Percentiles rank a stretch among this genome's conserved stretches.
Evolutionary conservation across 352 stramenopile species (phyloP).

Genomic region (Phytophthora sansomeana): DNA sequence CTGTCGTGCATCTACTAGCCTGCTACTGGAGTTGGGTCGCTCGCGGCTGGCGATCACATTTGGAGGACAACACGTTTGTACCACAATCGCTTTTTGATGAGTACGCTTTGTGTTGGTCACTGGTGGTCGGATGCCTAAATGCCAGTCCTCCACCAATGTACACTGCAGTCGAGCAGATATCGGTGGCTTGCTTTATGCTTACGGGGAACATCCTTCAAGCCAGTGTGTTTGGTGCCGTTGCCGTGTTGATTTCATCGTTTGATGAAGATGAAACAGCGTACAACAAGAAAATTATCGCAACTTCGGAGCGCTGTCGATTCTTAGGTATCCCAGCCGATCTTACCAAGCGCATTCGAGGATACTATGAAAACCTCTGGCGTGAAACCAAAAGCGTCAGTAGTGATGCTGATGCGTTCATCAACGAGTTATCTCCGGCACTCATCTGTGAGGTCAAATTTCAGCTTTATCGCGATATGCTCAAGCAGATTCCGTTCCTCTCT

Average conservation of each 20-base stretch:
- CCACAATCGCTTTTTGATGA: conserved; percentile 35
- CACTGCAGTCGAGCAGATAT: conserved; percentile 56
- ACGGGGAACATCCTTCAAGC: conserved; percentile 74
- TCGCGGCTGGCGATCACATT: conserved; percentile 47
- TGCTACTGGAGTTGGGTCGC: conserved; percentile 77
- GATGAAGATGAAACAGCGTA: conserved; percentile 73
- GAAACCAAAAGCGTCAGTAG: conserved; percentile 71
- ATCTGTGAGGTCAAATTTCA: conserved; percentile 86
- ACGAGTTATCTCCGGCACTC: conserved; percentile 71
- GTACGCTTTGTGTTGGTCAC: conserved; percentile 62
- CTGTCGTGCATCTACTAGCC: conserved; percentile 59
- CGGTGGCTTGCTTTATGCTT: conserved; percentile 76
- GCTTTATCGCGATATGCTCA: conserved; percentile 81
- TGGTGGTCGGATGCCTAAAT: conserved; percentile 71
- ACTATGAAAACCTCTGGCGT: conserved; percentile 77
- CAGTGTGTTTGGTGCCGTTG: conserved; percentile 74
- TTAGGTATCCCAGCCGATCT: conserved; percentile 67
- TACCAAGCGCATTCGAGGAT: conserved; percentile 60
- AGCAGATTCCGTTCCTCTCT: conserved; percentile 80
- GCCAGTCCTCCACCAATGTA: conserved; percentile 67
- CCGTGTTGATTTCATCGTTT: conserved; percentile 71
- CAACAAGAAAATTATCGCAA: conserved; percentile 76
- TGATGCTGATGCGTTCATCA: conserved; percentile 79
- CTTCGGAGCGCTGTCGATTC: conserved; percentile 70
- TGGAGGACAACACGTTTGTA: conserved; percentile 41